phyloP scores from a whole-genome alignment of 164 flowering plant species.

The Sextonia rubra region DNA sequence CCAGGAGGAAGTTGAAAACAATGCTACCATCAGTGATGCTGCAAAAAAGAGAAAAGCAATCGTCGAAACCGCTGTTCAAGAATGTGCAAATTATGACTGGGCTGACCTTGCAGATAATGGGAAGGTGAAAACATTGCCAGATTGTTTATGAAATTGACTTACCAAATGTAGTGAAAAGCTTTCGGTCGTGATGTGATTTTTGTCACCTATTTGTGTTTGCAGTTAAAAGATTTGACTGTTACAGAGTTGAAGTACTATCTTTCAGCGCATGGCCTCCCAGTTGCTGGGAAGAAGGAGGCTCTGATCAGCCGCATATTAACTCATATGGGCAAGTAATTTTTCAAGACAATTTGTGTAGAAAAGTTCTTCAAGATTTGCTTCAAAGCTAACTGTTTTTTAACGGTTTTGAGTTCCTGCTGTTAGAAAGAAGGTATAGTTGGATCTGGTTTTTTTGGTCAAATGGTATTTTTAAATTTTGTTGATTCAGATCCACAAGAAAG shows the following conservation, averaged over 20 bases:
- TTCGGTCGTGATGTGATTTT: not conserved
- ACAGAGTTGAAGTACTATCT: constrained; percentile 68
- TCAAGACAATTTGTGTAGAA: constrained; percentile 12
- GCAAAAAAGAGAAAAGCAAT: constrained; percentile 71
- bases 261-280: constrained; percentile 61
- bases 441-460: too few relatives aligned
- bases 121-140: constrained; percentile 41
- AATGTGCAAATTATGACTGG: constrained; percentile 64
- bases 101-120: constrained; percentile 76
- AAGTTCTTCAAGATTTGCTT: too few relatives aligned
- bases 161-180: not conserved
- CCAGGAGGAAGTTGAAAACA: constrained; percentile 29
- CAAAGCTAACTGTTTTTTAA: too few relatives aligned
- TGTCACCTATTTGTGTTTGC: constrained; percentile 25
- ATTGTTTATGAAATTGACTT: not conserved
- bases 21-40: constrained; percentile 28
- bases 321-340: constrained; percentile 60
- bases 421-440: too few relatives aligned
- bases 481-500: too few relatives aligned
- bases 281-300: constrained; percentile 76
- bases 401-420: too few relatives aligned
- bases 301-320: constrained; percentile 62
- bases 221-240: constrained; percentile 80
- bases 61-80: constrained; percentile 54
- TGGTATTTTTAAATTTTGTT: too few relatives aligned